Evolutionary conservation across 257 asterid genomes (phyloP).

Genomic region (Catharanthus roseus): DNA sequence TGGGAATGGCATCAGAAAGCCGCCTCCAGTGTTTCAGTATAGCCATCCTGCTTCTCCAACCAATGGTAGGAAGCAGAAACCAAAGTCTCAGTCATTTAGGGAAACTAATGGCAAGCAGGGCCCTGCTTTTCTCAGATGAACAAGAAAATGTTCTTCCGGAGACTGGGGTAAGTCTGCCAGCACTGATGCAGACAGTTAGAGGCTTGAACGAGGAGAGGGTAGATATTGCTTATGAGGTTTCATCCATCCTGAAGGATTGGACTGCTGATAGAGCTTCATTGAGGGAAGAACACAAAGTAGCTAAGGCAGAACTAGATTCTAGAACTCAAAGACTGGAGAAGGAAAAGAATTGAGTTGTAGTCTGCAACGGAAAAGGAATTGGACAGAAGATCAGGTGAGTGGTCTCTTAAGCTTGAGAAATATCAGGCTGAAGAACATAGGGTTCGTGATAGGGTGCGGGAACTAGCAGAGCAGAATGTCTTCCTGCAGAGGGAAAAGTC

Average conservation of each 20-base stretch:
- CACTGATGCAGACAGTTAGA: slow-evolving; percentile 55
- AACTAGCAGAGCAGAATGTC: slow-evolving; percentile 96
- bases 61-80: slow-evolving; percentile 59
- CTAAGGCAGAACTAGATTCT: slow-evolving; percentile 44
- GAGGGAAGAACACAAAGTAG: slow-evolving; percentile 49
- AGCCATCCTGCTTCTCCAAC: slow-evolving; percentile 40
- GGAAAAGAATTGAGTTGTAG: slow-evolving; percentile 80
- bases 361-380: slow-evolving; percentile 74
- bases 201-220: slow-evolving; percentile 63
- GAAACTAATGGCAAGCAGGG: slow-evolving; percentile 55
- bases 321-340: slow-evolving; percentile 57
- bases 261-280: slow-evolving; percentile 70
- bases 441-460: slow-evolving; percentile 92
- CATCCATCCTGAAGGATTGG: slow-evolving; percentile 55
- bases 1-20: slow-evolving; percentile 40
- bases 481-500: slow-evolving; percentile 82
- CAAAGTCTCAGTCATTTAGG: slow-evolving; percentile 76
- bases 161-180: slow-evolving; percentile 50
- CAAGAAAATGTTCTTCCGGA: slow-evolving; percentile 43
- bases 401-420: slow-evolving; percentile 84
- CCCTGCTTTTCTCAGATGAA: slow-evolving; percentile 49
- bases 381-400: slow-evolving; percentile 86
- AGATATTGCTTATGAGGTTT: slow-evolving; percentile 67
- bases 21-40: slow-evolving; percentile 51
- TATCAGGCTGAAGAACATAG: slow-evolving; percentile 83